Evolutionary conservation across 441 rosid species (phyloP).

Genomic region (Lagerstroemia fauriei): DNA sequence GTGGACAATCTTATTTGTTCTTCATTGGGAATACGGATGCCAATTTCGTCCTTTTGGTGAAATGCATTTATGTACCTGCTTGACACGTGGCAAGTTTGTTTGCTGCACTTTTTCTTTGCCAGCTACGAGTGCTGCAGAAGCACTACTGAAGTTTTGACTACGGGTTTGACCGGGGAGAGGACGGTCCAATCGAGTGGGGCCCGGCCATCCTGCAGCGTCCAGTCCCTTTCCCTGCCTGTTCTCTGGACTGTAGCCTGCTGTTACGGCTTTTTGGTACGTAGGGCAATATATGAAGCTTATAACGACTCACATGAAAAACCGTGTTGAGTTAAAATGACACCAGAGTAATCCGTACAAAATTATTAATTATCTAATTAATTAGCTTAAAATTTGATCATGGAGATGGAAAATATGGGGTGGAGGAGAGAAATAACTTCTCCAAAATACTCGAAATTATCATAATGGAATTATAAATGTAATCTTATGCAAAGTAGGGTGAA

Average conservation of each 20-base stretch:
- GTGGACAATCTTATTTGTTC: neutral
- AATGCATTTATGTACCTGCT: neutral
- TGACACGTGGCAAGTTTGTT: neutral
- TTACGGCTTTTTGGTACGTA: neutral
- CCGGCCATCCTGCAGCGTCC: slow-evolving; percentile 21
- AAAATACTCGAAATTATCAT: no score
- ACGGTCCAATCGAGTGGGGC: slow-evolving; percentile 26
- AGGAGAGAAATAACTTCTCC: no score
- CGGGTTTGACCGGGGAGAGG: slow-evolving; percentile 35
- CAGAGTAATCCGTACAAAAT: no score
- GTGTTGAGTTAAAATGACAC: no score
- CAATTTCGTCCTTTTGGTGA: neutral
- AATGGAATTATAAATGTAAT: no score
- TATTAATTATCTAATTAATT: no score
- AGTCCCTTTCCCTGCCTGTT: slow-evolving; percentile 41
- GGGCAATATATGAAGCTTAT: no score
- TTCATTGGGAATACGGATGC: neutral
- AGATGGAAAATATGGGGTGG: no score
- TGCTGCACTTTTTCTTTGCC: neutral
- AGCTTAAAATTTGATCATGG: no score
- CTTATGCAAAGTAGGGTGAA: no score
- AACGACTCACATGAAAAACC: no score
- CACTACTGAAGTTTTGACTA: slow-evolving; percentile 32
- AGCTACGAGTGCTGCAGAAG: neutral
- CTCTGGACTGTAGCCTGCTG: slow-evolving; percentile 42